Base-by-base conservation (phyloP, 2,329 filamentous ascomycete genomes). In the Microdochium trichocladiopsis region DNA sequence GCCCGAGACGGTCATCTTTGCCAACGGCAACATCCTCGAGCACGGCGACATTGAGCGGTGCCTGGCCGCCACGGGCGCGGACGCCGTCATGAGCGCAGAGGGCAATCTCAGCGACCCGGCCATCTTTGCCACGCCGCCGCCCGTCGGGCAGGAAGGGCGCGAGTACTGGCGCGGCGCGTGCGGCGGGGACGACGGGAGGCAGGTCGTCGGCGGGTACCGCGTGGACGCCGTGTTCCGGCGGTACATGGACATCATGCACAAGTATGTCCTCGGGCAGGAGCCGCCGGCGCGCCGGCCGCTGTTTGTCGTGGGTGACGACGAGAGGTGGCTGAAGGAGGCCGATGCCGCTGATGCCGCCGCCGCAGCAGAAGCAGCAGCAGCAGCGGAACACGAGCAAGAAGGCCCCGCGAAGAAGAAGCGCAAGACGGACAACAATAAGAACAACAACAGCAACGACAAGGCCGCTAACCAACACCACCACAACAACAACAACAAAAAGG, bases 51-150 rank as follows among this genome's bases (percentile, higher is more conserved):
- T 99, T 11, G 80, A 86, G 50, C 73, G 73, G 21, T 97, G 93
- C 63, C 72, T 99, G 21, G 80, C 84, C 49, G 89, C 78, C 4
- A 99, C 94, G 1, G 91, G 92, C 1, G 93, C 86, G 2, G 94
- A 99, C 67, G 94, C 81, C 18, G 83, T 99, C 50, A 97, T 99
- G 94, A 93, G 87, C 59, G 94, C 94, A 4, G 94, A 99, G 70
- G 94, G 91, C 0, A 96, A 96, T 65, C 78, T 99, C 1, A 93
- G 90, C 63, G 90, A 99, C 64, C 94, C 94, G 0, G 84, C 83
- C 2, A 87, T 99, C 45, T 99, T 99, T 64, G 83, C 86, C 14
- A 71, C 75, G 28, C 76, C 83, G 16, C 90, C 90, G 0, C 66
- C 79, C 0, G 62, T 73, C 0, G 87, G 84, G 0, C 68, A 83